Evolutionary conservation across 805 yeast species (phyloP).

Genomic region (Saccharomycopsis selenospora): DNA sequence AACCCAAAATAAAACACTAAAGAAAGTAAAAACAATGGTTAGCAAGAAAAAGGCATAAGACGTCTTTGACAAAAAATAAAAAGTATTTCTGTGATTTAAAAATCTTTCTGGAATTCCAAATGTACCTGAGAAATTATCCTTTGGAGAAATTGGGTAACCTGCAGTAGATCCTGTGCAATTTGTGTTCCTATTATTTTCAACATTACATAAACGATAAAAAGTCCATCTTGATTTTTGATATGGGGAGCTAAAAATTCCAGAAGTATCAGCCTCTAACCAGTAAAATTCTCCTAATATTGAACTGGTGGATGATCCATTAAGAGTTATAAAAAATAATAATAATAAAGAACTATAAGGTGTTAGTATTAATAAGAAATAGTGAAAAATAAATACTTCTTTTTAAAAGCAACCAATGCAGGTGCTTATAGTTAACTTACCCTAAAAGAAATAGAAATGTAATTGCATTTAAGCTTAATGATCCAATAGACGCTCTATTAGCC

Average conservation of each 20-base stretch:
- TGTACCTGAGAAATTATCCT: conserved; percentile 58
- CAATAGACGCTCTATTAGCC: not conserved
- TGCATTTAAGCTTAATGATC: not conserved
- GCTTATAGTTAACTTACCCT: conserved; percentile 5
- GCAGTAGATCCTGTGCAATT: conserved; percentile 43
- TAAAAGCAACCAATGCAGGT: not conserved
- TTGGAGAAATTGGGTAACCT: conserved; percentile 68
- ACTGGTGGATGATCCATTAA: conserved; percentile 52
- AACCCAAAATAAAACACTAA: conserved; percentile 37
- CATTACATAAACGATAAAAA: conserved; percentile 69
- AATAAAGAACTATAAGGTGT: conserved; percentile 34
- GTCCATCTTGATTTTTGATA: conserved; percentile 61
- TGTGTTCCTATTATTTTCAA: conserved; percentile 25
- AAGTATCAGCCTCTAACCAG: conserved; percentile 67
- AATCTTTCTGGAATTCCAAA: conserved; percentile 47
- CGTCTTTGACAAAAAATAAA: conserved; percentile 59
- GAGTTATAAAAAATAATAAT: conserved; percentile 52
- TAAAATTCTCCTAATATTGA: conserved; percentile 58
- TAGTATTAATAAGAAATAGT: not conserved
- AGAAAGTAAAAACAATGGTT: conserved; percentile 47
- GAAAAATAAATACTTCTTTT: not conserved
- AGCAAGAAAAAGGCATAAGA: conserved; percentile 56
- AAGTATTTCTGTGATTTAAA: conserved; percentile 45
- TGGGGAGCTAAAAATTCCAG: conserved; percentile 42
- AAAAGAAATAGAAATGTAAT: not conserved